These are phyloP conservation scores for Melampsora americana DNA, from an alignment of 1,284 basidiomycete genomes.

Conservation along the genomic window DNA sequence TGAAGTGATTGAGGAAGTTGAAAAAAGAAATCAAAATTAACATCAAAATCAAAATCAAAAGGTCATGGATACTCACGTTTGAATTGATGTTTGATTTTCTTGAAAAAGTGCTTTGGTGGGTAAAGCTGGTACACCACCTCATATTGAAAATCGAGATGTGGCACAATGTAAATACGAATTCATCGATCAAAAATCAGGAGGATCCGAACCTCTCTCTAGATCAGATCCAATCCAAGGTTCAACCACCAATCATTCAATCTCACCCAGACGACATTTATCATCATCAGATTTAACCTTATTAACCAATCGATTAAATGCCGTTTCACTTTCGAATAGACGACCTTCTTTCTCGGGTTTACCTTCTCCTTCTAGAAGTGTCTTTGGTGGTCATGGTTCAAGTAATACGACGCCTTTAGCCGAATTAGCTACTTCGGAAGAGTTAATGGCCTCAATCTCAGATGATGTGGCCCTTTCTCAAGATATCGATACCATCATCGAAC, in stretches of 20 bases:
- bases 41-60: no score
- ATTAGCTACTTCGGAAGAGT: constrained; percentile 8
- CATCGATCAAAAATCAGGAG: neutral
- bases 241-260: neutral
- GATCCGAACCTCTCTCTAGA: neutral
- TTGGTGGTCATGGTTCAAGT: neutral
- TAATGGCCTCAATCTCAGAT: constrained; percentile 15
- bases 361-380: constrained; percentile 14
- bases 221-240: neutral
- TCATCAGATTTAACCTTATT: constrained; percentile 27
- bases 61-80: no score
- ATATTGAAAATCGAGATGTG: constrained; percentile 39
- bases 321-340: constrained; percentile 6
- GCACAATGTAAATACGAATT: constrained; percentile 29
- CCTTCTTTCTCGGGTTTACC: neutral
- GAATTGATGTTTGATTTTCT: no score
- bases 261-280: constrained; percentile 1
- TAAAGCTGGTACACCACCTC: constrained; percentile 20
- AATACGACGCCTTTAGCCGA: constrained; percentile 8
- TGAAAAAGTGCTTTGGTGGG: neutral
- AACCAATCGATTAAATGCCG: constrained; percentile 14
- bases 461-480: constrained; percentile 49
- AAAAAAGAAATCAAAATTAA: no score
- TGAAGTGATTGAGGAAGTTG: neutral
- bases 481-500: constrained; percentile 48